Evolutionary conservation across 352 stramenopile species (phyloP).

Genomic region (Saprolegnia parasitica): DNA sequence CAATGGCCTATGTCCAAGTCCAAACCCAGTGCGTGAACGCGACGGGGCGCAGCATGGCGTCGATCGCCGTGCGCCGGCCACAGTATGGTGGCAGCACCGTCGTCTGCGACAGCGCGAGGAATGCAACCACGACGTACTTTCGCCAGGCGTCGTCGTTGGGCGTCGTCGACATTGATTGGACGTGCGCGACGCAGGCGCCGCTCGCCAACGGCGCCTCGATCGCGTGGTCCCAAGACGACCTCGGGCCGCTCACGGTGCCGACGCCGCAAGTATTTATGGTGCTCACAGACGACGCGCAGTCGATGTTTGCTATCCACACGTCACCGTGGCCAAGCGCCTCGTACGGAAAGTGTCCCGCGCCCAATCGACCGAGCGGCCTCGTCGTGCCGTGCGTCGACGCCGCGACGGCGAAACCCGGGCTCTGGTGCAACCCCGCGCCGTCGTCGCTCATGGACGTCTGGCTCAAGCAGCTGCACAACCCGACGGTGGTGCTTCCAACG

Average conservation of each 20-base stretch:
- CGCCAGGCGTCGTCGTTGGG: background rate
- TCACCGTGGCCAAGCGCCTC: background rate
- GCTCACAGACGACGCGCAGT: background rate
- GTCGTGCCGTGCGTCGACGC: conserved; percentile 15
- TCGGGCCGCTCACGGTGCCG: conserved; percentile 12
- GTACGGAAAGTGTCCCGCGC: background rate
- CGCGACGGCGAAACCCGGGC: background rate
- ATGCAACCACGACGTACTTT: background rate
- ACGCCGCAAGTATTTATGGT: background rate
- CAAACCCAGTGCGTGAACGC: conserved; percentile 8
- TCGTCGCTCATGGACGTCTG: conserved; percentile 12
- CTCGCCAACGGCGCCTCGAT: background rate
- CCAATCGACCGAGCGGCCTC: conserved; percentile 6
- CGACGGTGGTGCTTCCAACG: background rate
- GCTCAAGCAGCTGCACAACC: conserved; percentile 4
- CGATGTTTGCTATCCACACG: conserved; percentile 18
- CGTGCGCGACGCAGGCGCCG: background rate
- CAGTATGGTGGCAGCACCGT: background rate
- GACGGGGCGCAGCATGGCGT: background rate
- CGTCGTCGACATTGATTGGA: background rate
- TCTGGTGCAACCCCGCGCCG: conserved; percentile 19
- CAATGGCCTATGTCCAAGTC: background rate
- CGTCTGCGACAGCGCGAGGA: background rate
- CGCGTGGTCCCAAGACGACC: conserved; percentile 26
- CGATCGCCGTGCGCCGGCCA: background rate